phyloP scores from a whole-genome alignment of 495 filamentous ascomycete genomes.

The Annulohypoxylon maeteangense region DNA sequence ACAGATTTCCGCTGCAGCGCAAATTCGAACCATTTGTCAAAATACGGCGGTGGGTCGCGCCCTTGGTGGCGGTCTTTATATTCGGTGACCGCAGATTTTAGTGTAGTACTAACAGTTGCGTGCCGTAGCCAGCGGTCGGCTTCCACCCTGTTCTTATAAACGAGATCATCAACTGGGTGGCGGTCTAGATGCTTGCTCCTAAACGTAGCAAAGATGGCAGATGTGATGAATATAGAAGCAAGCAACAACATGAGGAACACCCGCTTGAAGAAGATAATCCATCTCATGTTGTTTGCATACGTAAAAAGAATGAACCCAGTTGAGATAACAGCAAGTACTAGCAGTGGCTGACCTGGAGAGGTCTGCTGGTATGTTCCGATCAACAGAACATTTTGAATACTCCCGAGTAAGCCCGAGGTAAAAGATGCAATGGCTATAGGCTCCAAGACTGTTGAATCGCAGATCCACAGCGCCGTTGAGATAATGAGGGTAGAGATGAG shows the following conservation, averaged over 20 bases:
- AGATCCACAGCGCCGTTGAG: conserved; percentile 52
- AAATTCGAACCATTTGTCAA: conserved; percentile 80
- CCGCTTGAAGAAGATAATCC: conserved; percentile 54
- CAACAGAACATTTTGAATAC: conserved; percentile 38
- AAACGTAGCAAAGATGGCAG: conserved; percentile 45
- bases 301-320: conserved; percentile 53
- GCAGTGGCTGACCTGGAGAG: conserved; percentile 41
- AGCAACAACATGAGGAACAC: conserved; percentile 51
- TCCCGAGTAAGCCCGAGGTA: conserved; percentile 46
- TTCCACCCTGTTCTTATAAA: conserved; percentile 61
- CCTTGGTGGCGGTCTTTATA: conserved; percentile 66
- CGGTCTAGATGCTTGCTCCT: conserved; percentile 33
- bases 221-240: conserved; percentile 43
- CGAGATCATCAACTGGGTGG: conserved; percentile 53
- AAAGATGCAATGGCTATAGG: conserved; percentile 54
- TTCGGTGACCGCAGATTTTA: conserved; percentile 65
- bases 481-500: conserved; percentile 52
- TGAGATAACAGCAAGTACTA: conserved; percentile 47
- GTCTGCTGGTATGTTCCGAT: conserved; percentile 56
- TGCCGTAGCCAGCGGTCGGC: conserved; percentile 56
- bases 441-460: conserved; percentile 52
- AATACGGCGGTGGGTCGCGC: conserved; percentile 69
- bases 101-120: conserved; percentile 60
- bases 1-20: conserved; percentile 69
- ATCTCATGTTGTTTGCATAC: conserved; percentile 53